Evolutionary conservation across 768 basidiomycete genomes (phyloP).

Genomic region (Cyclocybe cylindracea): DNA sequence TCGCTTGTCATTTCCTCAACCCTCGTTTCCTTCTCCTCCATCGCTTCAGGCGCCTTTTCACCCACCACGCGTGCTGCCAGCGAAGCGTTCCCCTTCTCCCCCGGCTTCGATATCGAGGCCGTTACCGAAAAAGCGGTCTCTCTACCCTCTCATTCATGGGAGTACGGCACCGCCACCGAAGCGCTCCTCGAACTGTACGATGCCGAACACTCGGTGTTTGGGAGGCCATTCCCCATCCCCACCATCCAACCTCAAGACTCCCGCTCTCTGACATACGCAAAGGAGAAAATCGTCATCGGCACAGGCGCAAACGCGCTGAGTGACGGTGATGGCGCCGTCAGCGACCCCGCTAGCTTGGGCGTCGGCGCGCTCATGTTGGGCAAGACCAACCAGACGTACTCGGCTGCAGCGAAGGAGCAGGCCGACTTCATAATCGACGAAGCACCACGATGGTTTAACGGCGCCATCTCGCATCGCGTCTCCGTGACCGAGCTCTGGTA

Average conservation of each 20-base stretch:
- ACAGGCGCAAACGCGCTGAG: constrained; percentile 33
- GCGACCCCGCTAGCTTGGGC: constrained; percentile 50
- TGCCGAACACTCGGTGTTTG: constrained; percentile 41
- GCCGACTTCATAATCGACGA: constrained; percentile 30
- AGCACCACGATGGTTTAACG: constrained; percentile 43
- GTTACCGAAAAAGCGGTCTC: constrained; percentile 33
- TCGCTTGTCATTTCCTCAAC: too few relatives aligned
- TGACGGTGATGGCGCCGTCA: constrained; percentile 41
- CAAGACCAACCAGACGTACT: constrained; percentile 33
- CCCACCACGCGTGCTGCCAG: too few relatives aligned
- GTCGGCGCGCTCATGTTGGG: constrained; percentile 46
- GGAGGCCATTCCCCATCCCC: constrained; percentile 35
- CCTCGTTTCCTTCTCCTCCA: too few relatives aligned
- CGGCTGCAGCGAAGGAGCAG: constrained; percentile 31
- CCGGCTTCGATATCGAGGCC: constrained; percentile 40
- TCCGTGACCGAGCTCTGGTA: constrained; percentile 43
- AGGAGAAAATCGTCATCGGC: constrained; percentile 36
- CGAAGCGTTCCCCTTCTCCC: constrained; percentile 29
- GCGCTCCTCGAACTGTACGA: constrained; percentile 45
- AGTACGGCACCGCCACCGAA: constrained; percentile 43
- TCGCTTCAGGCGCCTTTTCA: too few relatives aligned
- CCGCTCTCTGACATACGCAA: constrained; percentile 37
- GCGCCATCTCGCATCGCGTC: constrained; percentile 47
- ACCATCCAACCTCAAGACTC: constrained; percentile 19
- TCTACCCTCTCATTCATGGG: constrained; percentile 49